Base-by-base conservation (phyloP, 768 basidiomycete genomes). In the Fistulinella prunicolor region DNA sequence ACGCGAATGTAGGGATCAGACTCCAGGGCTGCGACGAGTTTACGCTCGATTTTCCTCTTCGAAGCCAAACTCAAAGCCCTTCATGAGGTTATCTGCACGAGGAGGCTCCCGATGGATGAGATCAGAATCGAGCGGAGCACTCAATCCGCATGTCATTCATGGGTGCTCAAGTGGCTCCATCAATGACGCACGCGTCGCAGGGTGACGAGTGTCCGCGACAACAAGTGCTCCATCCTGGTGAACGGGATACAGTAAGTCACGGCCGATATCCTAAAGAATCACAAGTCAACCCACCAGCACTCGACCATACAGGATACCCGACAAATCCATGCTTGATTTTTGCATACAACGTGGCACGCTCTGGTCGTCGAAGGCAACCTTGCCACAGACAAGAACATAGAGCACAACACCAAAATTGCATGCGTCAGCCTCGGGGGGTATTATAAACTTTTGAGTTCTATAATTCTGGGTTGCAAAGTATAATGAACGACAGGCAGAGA, bases 371-470 rank as follows among this genome's bases (percentile, higher is more conserved):
- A 99, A 98, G 0, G 96, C 95, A 3, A 99, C 96, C 70, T 96
- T 97, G 40, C 96, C 96, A 63, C 95, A 99, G 0, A 99, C 94
- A 43, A 99, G 79, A n/a, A 96, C 94, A 60, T 98, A 98, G 21
- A 99, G 79, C 6, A 99, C 96, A 55, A 99, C 94, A 9, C 96
- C 95, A 56, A 99, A 98, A 62, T 91, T 94, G 95, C 96, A 99
- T 4, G 98, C 86, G 60, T 98, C 96, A 48, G 98, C 96, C 66
- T 98, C 95, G 13, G 96, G 96, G 0, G 1, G 90, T n/a, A n/a
- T n/a, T 93, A 66, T 98, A 99, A 12, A 92, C 86, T 61, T 92
- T 91, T 21, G 96, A 95, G 60, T 97, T 97, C 54, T 98, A 83
- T 19, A 98, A 76, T 67, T 99, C 95, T 6, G 96, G 0, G 96